Base-by-base conservation (phyloP, 306 rosid genomes). In the Hippophae tibetana region DNA sequence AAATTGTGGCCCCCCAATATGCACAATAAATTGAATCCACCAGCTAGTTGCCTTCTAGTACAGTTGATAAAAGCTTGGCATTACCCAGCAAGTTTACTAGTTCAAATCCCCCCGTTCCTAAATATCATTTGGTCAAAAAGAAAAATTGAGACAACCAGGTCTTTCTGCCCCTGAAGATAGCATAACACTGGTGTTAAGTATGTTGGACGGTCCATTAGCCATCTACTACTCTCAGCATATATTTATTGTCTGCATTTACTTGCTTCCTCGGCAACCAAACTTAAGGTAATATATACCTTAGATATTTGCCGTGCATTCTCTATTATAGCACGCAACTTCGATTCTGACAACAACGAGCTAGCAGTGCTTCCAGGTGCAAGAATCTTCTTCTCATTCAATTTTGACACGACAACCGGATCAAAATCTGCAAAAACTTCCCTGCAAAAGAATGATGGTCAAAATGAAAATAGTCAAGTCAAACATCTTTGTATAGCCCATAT, bases 281-380 rank as follows among this genome's bases (percentile, higher is more conserved):
- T 14, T 47, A 12, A 27, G 38, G 38, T 27, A 27, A 27, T 27
- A 3, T 9, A 61, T 72, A 84, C 94, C 93, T 84, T 80, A 65
- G 84, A 80, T 54, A 72, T 76, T 74, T 74, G 93, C 53, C 85
- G 85, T 57, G 85, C 93, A 70, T 87, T 87, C 72, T 87, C 95
- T 57, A 84, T 66, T 57, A 84, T 78, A 68, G 85, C 76, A 70
- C 93, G 81, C 75, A 84, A 55, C 75, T 82, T 82, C 31, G 72
- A 83, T 62, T 84, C 93, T 58, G 95, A 82, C 13, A 84, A 80
- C 72, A 87, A 75, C 57, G 85, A 64, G 61, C 68, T 76, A 62
- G 87, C 85, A 38, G 82, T 72, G 67, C 80, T 76, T 69, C 85
- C 89, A 0, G 83, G 81, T 47, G 83, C 67, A 54, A n/a, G 54